phyloP scores from a whole-genome alignment of 73 alveolate species.

The Tetrahymena thermophila region DNA sequence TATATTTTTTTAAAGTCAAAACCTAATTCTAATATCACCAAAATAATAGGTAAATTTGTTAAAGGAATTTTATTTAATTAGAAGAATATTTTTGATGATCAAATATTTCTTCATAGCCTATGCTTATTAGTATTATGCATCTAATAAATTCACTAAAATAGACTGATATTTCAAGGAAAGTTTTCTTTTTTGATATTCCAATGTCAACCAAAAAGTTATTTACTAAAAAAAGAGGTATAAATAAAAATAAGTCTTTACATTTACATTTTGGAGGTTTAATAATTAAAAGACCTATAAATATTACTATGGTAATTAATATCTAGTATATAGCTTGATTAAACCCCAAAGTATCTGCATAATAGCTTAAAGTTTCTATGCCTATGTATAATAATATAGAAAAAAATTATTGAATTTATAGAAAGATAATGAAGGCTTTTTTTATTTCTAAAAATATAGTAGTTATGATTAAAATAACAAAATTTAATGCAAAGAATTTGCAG shows the following conservation, averaged over 20 bases:
- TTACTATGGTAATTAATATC: too few relatives aligned
- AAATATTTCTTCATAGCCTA: background rate
- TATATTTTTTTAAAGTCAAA: background rate
- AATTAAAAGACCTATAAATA: background rate
- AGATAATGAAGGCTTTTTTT: background rate
- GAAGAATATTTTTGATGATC: background rate
- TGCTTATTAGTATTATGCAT: background rate
- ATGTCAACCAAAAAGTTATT: too few relatives aligned
- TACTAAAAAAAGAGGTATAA: too few relatives aligned
- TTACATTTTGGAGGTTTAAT: too few relatives aligned
- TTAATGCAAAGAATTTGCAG: too few relatives aligned
- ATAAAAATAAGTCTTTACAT: too few relatives aligned
- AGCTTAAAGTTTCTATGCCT: background rate
- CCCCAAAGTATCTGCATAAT: background rate
- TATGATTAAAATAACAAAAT: too few relatives aligned
- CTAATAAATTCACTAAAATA: background rate
- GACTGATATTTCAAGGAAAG: background rate
- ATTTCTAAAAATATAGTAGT: too few relatives aligned
- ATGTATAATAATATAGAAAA: too few relatives aligned
- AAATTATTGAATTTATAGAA: too few relatives aligned
- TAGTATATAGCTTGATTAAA: background rate
- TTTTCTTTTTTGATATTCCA: background rate
- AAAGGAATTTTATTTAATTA: background rate
- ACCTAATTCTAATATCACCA: background rate
- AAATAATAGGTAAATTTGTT: background rate